Evolutionary conservation across 495 filamentous ascomycete genomes (phyloP), one percentile per base, ranked within the genome.

Genomic region (Neurospora sp.): DNA sequence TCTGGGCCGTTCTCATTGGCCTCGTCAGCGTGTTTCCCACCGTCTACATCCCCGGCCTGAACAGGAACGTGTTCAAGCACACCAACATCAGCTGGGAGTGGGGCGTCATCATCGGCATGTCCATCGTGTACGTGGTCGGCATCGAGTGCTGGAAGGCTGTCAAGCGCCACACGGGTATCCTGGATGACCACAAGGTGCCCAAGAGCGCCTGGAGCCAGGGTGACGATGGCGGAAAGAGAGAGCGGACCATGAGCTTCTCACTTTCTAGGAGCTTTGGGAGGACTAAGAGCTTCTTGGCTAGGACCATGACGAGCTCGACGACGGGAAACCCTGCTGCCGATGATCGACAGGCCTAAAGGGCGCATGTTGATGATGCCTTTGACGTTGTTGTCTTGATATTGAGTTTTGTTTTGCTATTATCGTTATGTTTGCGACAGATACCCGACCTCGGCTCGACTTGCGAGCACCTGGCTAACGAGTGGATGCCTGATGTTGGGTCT

Each of bases 41-140:
- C 5, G 87, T 94, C 0, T 93, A 94, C 76, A 90, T 94, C 39
- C 92, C 92, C 0, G 86, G 84, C 19, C 80, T 94, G 36, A 93
- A 93, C 80, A 83, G 78, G 2, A 78, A 84, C 10, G 91, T 94
- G 4, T 94, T 94, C 86, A 93, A 92, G 80, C 92, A 94, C 78
- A 85, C 82, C n/a, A 82, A 84, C 28, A 93, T 94, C 69, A 86
- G 77, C 71, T 93, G 91, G 92, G 91, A 93, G 78, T 93, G 92
- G 92, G 88, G 83, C 24, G 72, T 90, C 5, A 88, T 88, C 1
- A 76, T 90, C 70, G 90, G 84, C 21, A 89, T 89, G 71, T 87
- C 86, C 11, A 77, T 90, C 66, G 75, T 91, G 8, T 93, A 89
- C 71, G 82, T 93, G 15, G 70, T 81, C 0, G 87, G 89, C 54